Base-by-base conservation (phyloP, 1,139 yeast genomes). In the Hemisphaericaspora xylanilytica region DNA sequence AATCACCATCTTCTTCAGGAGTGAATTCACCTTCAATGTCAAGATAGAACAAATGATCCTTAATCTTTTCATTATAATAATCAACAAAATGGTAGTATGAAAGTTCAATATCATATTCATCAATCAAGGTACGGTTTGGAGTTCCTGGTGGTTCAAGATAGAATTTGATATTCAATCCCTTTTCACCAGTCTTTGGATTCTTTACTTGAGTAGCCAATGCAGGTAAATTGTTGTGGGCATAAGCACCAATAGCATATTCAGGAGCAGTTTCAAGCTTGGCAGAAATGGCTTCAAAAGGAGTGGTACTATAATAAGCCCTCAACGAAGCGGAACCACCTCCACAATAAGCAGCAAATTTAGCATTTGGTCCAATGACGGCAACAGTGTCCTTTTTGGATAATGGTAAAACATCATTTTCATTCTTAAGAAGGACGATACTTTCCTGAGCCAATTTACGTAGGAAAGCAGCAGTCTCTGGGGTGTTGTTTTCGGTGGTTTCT, bases 351-450 rank as follows among this genome's bases (percentile, higher is more conserved):
- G 56, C 53, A 36, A 31, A 48, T 45, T 59, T 62, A 6, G 65
- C 67, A 40, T 62, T 63, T 15, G 69, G 70, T 1, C 70, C 69
- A 43, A 64, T 63, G 24, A 64, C 56, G 2, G 67, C 68, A 31
- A 64, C 50, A 7, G 41, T 15, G 35, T 48, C 50, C 30, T 56
- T 54, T 30, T 40, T 43, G 11, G 46, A 45, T 47, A 74, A 59
- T 21, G 79, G 78, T 48, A 74, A 53, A 46, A 79, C 36, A 29
- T 52, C 43, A 36, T 59, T 56, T 26, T 77, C 78, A 54, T 80
- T 80, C 44, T 62, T 79, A 51, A 80, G 63, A 47, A 80, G 55
- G 2, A 79, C 83, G 36, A 73, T 61, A 5, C 80, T 61, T 41
- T 77, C 82, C 25, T 61, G 67, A 13, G 76, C 81, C 5, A 76